phyloP scores from a whole-genome alignment of 805 yeast species.

The Ogataea sp. region DNA sequence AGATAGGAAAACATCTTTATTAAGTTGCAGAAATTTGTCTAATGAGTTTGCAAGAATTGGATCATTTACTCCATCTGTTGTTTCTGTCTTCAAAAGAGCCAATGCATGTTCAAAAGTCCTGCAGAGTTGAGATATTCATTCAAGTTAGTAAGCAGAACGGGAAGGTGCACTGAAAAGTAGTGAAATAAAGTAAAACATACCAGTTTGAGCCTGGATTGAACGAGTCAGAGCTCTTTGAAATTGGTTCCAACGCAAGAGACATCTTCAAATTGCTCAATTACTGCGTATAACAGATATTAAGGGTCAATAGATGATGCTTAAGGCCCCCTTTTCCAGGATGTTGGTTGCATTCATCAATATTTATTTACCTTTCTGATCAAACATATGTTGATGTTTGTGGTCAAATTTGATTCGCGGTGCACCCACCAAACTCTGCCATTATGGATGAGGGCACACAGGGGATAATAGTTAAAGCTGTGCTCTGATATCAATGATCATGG shows the following conservation, averaged over 20 bases:
- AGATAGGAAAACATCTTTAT: background rate
- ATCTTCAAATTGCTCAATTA: no score
- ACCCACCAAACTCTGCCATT: background rate
- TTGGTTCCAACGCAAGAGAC: background rate
- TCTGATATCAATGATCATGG: no score
- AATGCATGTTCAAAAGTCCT: constrained; percentile 18
- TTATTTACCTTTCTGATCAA: no score
- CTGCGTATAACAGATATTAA: no score
- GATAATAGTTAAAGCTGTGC: no score
- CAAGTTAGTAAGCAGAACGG: background rate
- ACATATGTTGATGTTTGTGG: background rate
- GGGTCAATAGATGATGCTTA: no score
- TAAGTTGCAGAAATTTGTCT: constrained; percentile 2
- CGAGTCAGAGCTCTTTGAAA: background rate
- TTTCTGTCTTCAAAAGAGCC: constrained; percentile 4
- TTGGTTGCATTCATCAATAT: background rate
- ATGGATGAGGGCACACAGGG: background rate
- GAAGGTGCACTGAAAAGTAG: no score
- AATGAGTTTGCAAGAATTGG: background rate
- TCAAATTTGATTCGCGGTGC: background rate
- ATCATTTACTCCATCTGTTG: background rate
- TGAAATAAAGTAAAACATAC: background rate
- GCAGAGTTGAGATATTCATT: no score
- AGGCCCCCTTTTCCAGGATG: no score
- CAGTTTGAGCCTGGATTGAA: background rate